Conservation (phyloP, 202 grass and related monocot species). For the Miscanthus sacchariflorus region DNA sequence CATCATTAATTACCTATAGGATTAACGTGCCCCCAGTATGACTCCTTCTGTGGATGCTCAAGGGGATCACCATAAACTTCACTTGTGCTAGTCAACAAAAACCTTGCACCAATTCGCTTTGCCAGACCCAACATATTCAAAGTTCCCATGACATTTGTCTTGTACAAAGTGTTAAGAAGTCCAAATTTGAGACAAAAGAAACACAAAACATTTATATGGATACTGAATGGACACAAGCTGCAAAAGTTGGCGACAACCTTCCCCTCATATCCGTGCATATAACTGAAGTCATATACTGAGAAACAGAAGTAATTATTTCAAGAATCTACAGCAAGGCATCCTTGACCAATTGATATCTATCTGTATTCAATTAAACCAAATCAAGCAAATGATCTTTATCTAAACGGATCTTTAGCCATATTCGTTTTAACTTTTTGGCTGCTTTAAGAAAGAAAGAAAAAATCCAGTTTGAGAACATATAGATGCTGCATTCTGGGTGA, state of each 20-base stretch:
- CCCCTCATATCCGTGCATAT: not conserved
- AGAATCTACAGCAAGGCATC: not conserved
- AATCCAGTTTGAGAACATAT: not conserved
- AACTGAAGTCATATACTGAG: not conserved
- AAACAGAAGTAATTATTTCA: not conserved
- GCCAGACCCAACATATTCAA: conserved; percentile 92
- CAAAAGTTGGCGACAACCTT: not conserved
- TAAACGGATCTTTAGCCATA: not conserved
- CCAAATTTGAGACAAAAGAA: conserved; percentile 17
- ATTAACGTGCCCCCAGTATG: conserved; percentile 92
- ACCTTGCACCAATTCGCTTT: conserved; percentile 86
- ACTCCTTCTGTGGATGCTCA: conserved; percentile 88
- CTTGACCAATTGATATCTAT: not conserved
- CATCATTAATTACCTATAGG: conserved; percentile 66
- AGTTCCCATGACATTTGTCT: conserved; percentile 97
- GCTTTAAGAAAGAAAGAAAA: not conserved
- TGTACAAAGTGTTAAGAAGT: conserved; percentile 64
- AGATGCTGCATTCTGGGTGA: not conserved
- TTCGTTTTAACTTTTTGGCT: not conserved
- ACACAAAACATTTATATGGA: not conserved
- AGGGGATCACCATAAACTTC: conserved; percentile 94
- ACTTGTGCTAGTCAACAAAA: conserved; percentile 86
- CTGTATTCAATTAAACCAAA: conserved; percentile 9
- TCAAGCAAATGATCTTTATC: conserved; percentile 5
- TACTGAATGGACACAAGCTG: not conserved